Base-by-base conservation (phyloP, 2,329 filamentous ascomycete genomes). In the Teratosphaeria zuluensis region DNA sequence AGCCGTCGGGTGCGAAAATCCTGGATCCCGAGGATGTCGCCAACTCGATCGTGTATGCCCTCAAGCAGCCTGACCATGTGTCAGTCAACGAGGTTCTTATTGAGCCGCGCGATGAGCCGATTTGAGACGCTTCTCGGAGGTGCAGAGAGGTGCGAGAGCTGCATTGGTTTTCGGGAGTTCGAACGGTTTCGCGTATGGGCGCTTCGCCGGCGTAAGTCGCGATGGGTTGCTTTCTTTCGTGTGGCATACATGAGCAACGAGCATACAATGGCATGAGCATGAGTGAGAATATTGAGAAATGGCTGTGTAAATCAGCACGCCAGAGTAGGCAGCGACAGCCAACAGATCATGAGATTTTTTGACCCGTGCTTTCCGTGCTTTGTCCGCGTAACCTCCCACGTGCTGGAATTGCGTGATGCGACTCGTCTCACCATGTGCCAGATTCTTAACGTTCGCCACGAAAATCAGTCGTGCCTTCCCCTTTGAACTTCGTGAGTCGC, bases 51-150 rank as follows among this genome's bases (percentile, higher is more conserved):
- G 78, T 91, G 3, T 91, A 86, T 72, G 89, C 89, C 1, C 75
- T 92, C 19, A 81, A 81, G 61, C 87, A 91, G 77, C 88, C 88
- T 0, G 78, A 82, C 57, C 85, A 92, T 74, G 88, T 92, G 51
- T 83, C 87, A 48, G 85, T 92, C 1, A 92, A 92, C 64, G 89
- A 92, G 76, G 80, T 92, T 3, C 71, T 92, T 70, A 88, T 92
- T 69, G 87, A 90, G 76, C 87, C 87, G 14, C 77, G 87, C 53
- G 87, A 90, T 65, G 87, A 90, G 75, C 87, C 87, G 11, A 88
- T 89, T 61, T 89, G 53, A 58, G 12, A 16, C 28, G 24, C 14
- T 46, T 53, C 5, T 8, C 19, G 1, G 19, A 8, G 16, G 4
- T 14, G 33, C 9, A 19, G 5, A 21, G n/a, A 8, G n/a, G 42